phyloP scores from a whole-genome alignment of 768 basidiomycete species.

The Tubosaeta sp. region DNA sequence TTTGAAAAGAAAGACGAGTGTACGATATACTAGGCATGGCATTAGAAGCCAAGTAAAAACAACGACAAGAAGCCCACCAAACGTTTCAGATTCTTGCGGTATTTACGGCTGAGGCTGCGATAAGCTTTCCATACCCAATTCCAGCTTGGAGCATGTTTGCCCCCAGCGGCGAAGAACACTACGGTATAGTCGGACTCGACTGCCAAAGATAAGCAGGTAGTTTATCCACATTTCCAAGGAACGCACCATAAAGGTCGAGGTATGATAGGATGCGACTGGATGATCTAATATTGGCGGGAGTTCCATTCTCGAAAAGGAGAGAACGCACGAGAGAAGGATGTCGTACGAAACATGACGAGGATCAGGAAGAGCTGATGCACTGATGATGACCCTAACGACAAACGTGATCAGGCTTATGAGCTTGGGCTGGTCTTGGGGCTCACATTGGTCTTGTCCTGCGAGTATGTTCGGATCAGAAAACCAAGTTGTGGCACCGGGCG shows the following conservation, averaged over 20 bases:
- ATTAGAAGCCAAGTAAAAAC: conserved; percentile 6
- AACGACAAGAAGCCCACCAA: conserved; percentile 44
- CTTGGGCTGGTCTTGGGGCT: conserved; percentile 23
- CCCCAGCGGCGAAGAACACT: conserved; percentile 82
- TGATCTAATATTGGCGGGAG: conserved; percentile 4
- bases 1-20: conserved; percentile 88
- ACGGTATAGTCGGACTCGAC: conserved; percentile 89
- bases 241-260: conserved; percentile 73
- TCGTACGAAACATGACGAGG: conserved; percentile 76
- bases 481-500: conserved; percentile 3
- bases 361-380: conserved; percentile 80
- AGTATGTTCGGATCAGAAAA: conserved; percentile 9
- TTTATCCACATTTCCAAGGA: neutral
- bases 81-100: conserved; percentile 83
- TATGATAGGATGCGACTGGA: conserved; percentile 71
- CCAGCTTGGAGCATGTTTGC: conserved; percentile 71
- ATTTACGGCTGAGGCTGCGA: conserved; percentile 73
- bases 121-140: conserved; percentile 93
- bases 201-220: conserved; percentile 26
- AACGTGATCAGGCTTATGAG: conserved; percentile 7
- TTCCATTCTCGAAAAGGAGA: conserved; percentile 8
- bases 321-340: conserved; percentile 61
- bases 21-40: conserved; percentile 62
- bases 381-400: conserved; percentile 69
- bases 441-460: conserved; percentile 83